phyloP scores from a whole-genome alignment of 257 asterid genomes.

The Solanum rostratum region DNA sequence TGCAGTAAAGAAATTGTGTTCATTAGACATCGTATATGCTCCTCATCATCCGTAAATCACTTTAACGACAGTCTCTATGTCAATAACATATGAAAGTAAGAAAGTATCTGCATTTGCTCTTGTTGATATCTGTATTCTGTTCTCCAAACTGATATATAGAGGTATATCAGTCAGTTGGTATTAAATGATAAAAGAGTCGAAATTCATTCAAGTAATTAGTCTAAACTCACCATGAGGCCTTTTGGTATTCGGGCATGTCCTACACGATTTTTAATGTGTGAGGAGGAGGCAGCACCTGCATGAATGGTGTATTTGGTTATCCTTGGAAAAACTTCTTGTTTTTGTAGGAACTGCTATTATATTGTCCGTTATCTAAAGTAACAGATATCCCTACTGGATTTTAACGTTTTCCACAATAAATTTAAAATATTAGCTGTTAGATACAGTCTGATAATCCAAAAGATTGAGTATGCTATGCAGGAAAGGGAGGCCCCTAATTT shows the following conservation, averaged over 20 bases:
- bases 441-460: neutral
- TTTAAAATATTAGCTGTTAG: neutral
- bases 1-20: neutral
- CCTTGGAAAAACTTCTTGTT: neutral
- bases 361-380: neutral
- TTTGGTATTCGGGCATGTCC: neutral
- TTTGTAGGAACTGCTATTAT: neutral
- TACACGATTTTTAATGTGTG: neutral
- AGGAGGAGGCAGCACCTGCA: neutral
- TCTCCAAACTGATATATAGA: neutral
- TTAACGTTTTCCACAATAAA: neutral
- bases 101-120: neutral
- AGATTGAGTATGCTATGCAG: neutral
- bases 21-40: neutral
- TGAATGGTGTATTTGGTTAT: neutral
- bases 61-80: neutral
- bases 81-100: neutral
- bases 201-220: neutral
- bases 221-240: neutral
- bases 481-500: neutral
- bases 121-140: neutral
- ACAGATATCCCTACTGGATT: neutral
- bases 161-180: neutral
- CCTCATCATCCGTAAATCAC: neutral
- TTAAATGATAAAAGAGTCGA: neutral